Base-by-base conservation (phyloP, 441 rosid genomes). In the Mallotus japonicus region DNA sequence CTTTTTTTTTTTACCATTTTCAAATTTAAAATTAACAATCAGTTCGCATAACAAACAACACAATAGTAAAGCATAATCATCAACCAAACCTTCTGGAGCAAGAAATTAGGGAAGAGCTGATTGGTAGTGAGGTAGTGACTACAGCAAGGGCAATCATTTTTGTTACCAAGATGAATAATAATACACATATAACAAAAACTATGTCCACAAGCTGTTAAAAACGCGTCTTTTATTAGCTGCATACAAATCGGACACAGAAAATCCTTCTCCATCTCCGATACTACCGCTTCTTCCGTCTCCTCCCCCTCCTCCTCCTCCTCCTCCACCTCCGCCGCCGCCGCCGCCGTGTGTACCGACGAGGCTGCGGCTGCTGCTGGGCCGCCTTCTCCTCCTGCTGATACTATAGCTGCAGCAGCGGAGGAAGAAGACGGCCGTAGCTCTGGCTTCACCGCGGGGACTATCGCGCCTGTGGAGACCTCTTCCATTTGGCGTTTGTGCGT, bases 141-240 rank as follows among this genome's bases (percentile, higher is more conserved):
- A 70, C 99, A 96, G 80, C 97, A 90, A 75, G 98, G 99, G 80
- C 99, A 96, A 81, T 96, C 98, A 64, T 79, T 96, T 88, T 96
- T 96, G 85, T 92, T 87, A 57, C 87, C 80, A 55, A 96, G 94
- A 72, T 96, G 98, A 44, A 97, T 96, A 80, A 87, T 90, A 74
- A 96, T 87, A 69, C 99, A 96, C 98, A 90, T 90, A 83, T 90
- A 90, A 82, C 98, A 96, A 85, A 96, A 96, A 77, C 98, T 93
- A 62, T 92, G 98, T 8, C 99, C 98, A 71, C 99, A 93, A 7
- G 86, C 87, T 7, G 99, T 96, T 40, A 93, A 90, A 77, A 96
- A 96, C 37, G 99, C 97, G 77, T 92, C 98, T 70, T 92, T 92
- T 16, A 96, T 92, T 49, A 96, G 82, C 86, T 93, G 97, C 98